Conservation (phyloP, 2,329 filamentous ascomycete genomes). For the Dryadomyces quercus-mongolicae region DNA sequence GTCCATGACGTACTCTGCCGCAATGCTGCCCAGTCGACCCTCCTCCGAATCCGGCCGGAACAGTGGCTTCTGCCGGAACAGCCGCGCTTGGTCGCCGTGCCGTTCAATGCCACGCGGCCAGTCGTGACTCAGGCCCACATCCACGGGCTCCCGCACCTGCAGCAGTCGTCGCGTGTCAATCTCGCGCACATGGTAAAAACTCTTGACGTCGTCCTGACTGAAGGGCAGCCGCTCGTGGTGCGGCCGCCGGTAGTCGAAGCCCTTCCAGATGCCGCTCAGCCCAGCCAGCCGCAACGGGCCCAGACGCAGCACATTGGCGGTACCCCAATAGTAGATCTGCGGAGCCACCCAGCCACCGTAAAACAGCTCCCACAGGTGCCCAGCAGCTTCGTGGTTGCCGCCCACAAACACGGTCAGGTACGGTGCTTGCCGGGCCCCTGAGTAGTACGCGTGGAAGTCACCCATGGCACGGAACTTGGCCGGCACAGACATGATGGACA, state of each 20-base stretch:
- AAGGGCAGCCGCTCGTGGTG: slow-evolving; percentile 85
- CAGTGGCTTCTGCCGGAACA: slow-evolving; percentile 63
- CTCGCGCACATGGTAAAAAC: slow-evolving; percentile 83
- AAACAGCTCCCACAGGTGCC: slow-evolving; percentile 82
- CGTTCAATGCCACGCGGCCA: slow-evolving; percentile 82
- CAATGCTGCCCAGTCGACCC: slow-evolving; percentile 66
- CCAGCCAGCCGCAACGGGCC: slow-evolving; percentile 81
- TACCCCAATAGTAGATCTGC: slow-evolving; percentile 94
- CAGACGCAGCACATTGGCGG: slow-evolving; percentile 75
- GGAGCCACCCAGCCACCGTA: slow-evolving; percentile 96
- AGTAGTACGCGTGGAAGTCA: slow-evolving; percentile 93
- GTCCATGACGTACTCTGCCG: slow-evolving; percentile 70
- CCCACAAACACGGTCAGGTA: slow-evolving; percentile 87
- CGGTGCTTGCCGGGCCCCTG: slow-evolving; percentile 62
- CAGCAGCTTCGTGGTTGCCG: slow-evolving; percentile 91
- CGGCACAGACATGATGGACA: slow-evolving; percentile 82
- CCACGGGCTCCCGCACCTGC: slow-evolving; percentile 73
- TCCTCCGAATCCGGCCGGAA: slow-evolving; percentile 66
- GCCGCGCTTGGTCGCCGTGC: slow-evolving; percentile 52
- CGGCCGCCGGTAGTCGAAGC: slow-evolving; percentile 69
- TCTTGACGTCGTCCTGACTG: slow-evolving; percentile 59
- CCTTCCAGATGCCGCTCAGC: slow-evolving; percentile 92
- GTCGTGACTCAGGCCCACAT: slow-evolving; percentile 87
- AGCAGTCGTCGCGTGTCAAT: slow-evolving; percentile 84
- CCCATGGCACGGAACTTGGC: slow-evolving; percentile 77